phyloP scores from a whole-genome alignment of 140 eudicot species.

The Anethum foeniculum region DNA sequence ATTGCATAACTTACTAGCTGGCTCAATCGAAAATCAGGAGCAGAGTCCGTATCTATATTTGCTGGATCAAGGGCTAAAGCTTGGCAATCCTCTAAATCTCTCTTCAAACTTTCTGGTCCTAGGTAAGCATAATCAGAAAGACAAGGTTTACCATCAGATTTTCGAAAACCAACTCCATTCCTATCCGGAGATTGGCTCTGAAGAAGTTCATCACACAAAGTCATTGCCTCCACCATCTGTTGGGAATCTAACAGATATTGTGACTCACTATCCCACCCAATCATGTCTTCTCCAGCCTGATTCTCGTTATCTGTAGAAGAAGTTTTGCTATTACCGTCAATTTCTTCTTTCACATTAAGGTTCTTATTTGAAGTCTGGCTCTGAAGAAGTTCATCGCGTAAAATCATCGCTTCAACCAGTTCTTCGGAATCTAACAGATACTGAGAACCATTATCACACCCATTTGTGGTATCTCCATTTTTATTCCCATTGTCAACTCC shows the following conservation, averaged over 20 bases:
- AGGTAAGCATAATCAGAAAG: constrained; percentile 56
- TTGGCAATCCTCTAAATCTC: constrained; percentile 76
- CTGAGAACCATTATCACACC: constrained; percentile 78
- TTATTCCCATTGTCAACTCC: constrained; percentile 32
- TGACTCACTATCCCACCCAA: constrained; percentile 73
- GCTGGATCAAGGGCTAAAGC: constrained; percentile 58
- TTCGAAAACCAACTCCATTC: constrained; percentile 24
- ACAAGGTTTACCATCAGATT: constrained; percentile 18
- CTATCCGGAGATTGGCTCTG: constrained; percentile 76
- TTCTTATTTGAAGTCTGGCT: constrained; percentile 76
- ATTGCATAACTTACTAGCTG: constrained; percentile 54
- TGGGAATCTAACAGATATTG: constrained; percentile 64
- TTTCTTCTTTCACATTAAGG: constrained; percentile 20
- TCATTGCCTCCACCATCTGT: constrained; percentile 77
- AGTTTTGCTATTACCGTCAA: constrained; percentile 14
- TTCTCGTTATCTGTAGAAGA: constrained; percentile 18
- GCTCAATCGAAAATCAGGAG: constrained; percentile 77
- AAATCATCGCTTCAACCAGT: constrained; percentile 68
- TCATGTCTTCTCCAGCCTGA: constrained; percentile 41
- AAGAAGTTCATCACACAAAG: constrained; percentile 75
- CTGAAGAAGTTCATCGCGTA: constrained; percentile 74
- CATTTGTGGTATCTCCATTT: constrained; percentile 40
- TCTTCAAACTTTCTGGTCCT: constrained; percentile 63
- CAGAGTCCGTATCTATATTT: constrained; percentile 58
- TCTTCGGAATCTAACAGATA: constrained; percentile 67